Evolutionary conservation across 2,329 filamentous ascomycete species (phyloP).

Genomic region (Talaromyces pinophilus): DNA sequence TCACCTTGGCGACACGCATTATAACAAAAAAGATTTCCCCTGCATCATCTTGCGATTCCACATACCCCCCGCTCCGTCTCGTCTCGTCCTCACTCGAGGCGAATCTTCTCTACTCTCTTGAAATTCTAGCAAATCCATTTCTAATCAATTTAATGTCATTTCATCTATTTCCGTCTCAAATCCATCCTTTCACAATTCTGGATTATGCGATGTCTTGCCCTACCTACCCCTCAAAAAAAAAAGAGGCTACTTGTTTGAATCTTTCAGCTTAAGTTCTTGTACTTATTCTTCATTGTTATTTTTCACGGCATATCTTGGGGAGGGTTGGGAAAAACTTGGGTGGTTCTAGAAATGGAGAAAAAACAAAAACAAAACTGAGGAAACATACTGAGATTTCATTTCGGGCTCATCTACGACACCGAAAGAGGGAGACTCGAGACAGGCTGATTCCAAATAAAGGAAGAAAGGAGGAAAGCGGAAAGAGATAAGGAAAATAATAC

Average conservation of each 20-base stretch:
- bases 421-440: not conserved
- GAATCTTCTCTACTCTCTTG: conserved; percentile 17
- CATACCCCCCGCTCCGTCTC: not conserved
- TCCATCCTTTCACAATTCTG: not conserved
- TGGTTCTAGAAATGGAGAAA: not conserved
- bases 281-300: not conserved
- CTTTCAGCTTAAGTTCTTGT: not conserved
- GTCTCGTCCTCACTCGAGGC: not conserved
- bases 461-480: not conserved
- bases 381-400: not conserved
- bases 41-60: conserved; percentile 6
- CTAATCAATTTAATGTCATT: conserved; percentile 5
- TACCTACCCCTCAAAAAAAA: not conserved
- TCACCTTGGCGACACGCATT: not conserved
- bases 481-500: not conserved
- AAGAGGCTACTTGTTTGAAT: not conserved
- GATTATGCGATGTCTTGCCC: conserved; percentile 1
- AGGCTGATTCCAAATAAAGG: not conserved
- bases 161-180: not conserved
- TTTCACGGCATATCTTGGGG: not conserved
- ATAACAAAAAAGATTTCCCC: not conserved
- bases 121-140: not conserved
- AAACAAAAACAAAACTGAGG: not conserved
- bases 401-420: not conserved
- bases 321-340: not conserved